Percentiles rank a stretch among this genome's conserved stretches.
Evolutionary conservation across 441 rosid species (phyloP).

Genomic region (Adansonia rubrostipa): DNA sequence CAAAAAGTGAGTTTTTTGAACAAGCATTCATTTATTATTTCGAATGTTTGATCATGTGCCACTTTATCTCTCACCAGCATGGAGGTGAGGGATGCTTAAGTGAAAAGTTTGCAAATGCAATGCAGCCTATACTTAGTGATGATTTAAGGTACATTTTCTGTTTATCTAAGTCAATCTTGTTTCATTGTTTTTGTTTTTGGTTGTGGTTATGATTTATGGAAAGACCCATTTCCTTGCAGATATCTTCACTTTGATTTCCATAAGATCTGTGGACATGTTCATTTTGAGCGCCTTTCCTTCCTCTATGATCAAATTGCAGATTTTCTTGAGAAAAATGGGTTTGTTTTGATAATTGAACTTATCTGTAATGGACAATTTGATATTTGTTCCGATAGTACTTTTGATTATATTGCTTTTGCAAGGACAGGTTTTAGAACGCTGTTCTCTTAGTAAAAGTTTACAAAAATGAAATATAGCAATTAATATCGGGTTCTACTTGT

Average conservation of each 20-base stretch:
- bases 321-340: conserved; percentile 90
- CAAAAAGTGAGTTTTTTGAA: not conserved
- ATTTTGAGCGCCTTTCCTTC: conserved; percentile 93
- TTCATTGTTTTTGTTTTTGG: conserved; percentile 8
- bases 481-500: conserved; percentile 20
- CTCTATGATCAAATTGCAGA: conserved; percentile 87
- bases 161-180: conserved; percentile 32
- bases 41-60: conserved; percentile 27
- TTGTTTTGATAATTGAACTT: conserved; percentile 29
- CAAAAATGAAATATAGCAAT: conserved; percentile 12
- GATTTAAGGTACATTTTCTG: conserved; percentile 80
- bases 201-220: conserved; percentile 28
- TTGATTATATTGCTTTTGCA: conserved; percentile 23
- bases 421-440: conserved; percentile 19
- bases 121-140: conserved; percentile 69
- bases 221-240: conserved; percentile 51
- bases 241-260: conserved; percentile 98
- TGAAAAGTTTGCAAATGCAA: conserved; percentile 68
- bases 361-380: conserved; percentile 7
- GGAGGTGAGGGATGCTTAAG: conserved; percentile 92
- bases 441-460: conserved; percentile 7
- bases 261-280: conserved; percentile 88
- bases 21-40: conserved; percentile 27
- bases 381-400: not conserved
- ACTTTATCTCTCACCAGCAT: conserved; percentile 60